Percentiles rank a stretch among this genome's conserved stretches.
phyloP scores from a whole-genome alignment of 768 basidiomycete species.

The Lactifluus piperatus region DNA sequence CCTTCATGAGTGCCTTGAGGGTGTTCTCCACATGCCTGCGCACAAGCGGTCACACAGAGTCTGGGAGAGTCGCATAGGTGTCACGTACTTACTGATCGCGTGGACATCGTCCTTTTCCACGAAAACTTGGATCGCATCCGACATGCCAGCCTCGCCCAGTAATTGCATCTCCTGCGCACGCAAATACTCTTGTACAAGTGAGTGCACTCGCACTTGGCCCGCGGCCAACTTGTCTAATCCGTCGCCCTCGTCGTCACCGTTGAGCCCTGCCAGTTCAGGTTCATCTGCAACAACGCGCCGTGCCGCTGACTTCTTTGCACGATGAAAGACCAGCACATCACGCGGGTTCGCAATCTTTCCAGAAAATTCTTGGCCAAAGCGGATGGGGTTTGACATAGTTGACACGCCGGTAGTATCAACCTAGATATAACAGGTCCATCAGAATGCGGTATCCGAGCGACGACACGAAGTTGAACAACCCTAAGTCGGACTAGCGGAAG shows the following conservation, averaged over 20 bases:
- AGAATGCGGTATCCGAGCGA: not conserved
- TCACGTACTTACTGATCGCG: constrained; percentile 75
- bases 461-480: constrained; percentile 31
- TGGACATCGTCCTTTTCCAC: constrained; percentile 97
- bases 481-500: constrained; percentile 84
- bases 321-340: constrained; percentile 86
- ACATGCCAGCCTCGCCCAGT: constrained; percentile 83
- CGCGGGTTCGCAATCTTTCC: constrained; percentile 89
- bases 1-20: constrained; percentile 55
- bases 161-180: constrained; percentile 89
- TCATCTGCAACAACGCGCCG: constrained; percentile 63
- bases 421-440: constrained; percentile 27
- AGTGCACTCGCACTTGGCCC: constrained; percentile 74
- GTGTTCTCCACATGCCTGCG: constrained; percentile 56
- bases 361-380: constrained; percentile 93
- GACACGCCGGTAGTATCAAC: constrained; percentile 88
- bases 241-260: constrained; percentile 32
- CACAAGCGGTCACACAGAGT: not conserved
- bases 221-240: constrained; percentile 31
- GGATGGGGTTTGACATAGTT: constrained; percentile 90
- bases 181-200: constrained; percentile 86
- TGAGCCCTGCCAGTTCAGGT: constrained; percentile 51
- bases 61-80: not conserved
- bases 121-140: constrained; percentile 88
- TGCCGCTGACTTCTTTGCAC: constrained; percentile 55